These are phyloP conservation scores for Lentinula lateritia DNA, from an alignment of 768 basidiomycete genomes.

Conservation along the genomic window DNA sequence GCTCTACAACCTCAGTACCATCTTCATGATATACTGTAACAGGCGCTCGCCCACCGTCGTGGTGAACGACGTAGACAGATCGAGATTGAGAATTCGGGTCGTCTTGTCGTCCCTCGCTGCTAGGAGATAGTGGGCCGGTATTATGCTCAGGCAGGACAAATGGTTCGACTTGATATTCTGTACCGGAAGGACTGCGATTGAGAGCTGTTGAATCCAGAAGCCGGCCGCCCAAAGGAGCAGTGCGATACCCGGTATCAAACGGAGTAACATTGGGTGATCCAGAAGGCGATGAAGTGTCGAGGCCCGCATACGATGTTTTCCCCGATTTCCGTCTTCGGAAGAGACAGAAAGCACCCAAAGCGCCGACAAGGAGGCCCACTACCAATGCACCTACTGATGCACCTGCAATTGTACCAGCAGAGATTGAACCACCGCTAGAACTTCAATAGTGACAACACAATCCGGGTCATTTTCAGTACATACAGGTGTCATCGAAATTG, in stretches of 20 bases:
- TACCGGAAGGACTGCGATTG: constrained; percentile 7
- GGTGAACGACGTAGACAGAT: constrained; percentile 55
- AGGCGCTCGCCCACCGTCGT: constrained; percentile 51
- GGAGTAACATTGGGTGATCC: constrained; percentile 7
- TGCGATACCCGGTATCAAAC: constrained; percentile 18
- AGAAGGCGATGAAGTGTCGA: constrained; percentile 14
- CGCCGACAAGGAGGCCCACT: constrained; percentile 30
- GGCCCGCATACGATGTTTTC: constrained; percentile 20
- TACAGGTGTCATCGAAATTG: not conserved
- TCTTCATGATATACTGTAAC: constrained; percentile 53
- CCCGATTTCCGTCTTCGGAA: constrained; percentile 22
- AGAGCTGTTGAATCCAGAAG: not conserved
- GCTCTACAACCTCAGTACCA: constrained; percentile 53
- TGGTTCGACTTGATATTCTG: constrained; percentile 36
- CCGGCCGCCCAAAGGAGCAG: constrained; percentile 9
- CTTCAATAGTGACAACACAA: not conserved
- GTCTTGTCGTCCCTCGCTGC: not conserved
- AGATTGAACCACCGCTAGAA: constrained; percentile 3
- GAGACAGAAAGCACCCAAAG: constrained; percentile 25
- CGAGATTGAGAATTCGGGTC: constrained; percentile 1
- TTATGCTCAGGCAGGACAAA: constrained; percentile 34
- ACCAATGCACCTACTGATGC: constrained; percentile 34
- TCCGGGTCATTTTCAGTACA: not conserved
- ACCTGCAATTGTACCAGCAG: constrained; percentile 23
- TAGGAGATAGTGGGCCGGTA: not conserved